Base-by-base conservation (phyloP, 1,284 basidiomycete species). In the Marasmius tenuissimus region DNA sequence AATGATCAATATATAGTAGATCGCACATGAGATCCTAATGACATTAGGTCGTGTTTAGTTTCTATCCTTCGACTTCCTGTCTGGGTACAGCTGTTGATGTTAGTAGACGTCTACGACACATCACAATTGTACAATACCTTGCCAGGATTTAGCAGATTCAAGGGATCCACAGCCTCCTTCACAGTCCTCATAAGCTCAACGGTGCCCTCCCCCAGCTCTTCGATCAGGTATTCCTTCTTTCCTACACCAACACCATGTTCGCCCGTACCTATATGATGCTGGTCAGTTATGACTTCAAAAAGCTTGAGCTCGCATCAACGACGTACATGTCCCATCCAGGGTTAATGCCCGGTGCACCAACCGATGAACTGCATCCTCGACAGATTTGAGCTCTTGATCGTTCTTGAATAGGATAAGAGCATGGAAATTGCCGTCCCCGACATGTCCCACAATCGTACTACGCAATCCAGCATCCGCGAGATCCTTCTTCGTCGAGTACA, bases 391-490 rank as follows among this genome's bases (percentile, higher is more conserved):
- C 54, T 89, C 84, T 60, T 82, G 77, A 54, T 78, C 84, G 60
- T 82, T 77, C 54, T 78, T 75, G 75, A 91, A 92, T 45, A 91
- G 76, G 50, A 93, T 78, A 33, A 91, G 73, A 1, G 88, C 86
- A 67, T 91, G 90, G 74, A 92, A 92, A 68, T 82, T 83, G 69
- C 93, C 94, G 71, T 96, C 94, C 34, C 93, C 94, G 10, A 95
- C 92, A 72, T 96, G 94, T 6, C 93, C 92, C 14, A 90, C 87
- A 59, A 92, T 89, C 2, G 89, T 89, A n/a, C 87, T 89, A 40
- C 75, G 76, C 47, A 96, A 76, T 2, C 85, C 85, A 33, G 82
- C 75, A 22, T 81, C 72, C 18, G 81, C 79, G 38, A 96, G 78
- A 73, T 96, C 93, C 69, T 87, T 82, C 71, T 93, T 89, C 0